These are phyloP conservation scores for Celoporthe dispersa DNA, from an alignment of 2,329 filamentous ascomycete species.

Conservation along the genomic window DNA sequence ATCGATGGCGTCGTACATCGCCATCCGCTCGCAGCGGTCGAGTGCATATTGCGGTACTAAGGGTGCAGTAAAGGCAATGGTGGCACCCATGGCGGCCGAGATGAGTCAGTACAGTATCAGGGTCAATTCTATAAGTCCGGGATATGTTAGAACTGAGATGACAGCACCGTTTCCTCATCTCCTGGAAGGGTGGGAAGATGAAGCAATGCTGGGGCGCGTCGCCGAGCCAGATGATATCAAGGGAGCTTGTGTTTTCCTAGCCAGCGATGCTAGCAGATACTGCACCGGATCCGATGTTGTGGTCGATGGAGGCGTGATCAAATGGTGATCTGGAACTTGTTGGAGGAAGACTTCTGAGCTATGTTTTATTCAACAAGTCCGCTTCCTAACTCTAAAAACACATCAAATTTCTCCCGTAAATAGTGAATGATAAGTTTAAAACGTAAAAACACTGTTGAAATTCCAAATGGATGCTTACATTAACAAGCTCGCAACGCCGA, in stretches of 20 bases:
- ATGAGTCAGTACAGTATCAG: conserved; percentile 44
- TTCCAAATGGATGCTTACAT: too few relatives aligned
- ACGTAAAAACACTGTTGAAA: too few relatives aligned
- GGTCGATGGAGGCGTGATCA: conserved; percentile 49
- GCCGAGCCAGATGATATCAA: conserved; percentile 55
- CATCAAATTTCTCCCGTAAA: too few relatives aligned
- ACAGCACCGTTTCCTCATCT: conserved; percentile 48
- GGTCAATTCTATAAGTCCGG: conserved; percentile 47
- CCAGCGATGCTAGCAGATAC: conserved; percentile 50
- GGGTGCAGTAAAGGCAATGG: conserved; percentile 52
- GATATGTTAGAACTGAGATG: conserved; percentile 44
- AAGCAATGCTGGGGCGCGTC: conserved; percentile 52
- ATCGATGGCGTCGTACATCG: conserved; percentile 57
- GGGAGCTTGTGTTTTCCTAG: conserved; percentile 52
- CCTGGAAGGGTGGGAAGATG: conserved; percentile 52
- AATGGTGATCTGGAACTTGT: conserved; percentile 44
- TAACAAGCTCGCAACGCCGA: too few relatives aligned
- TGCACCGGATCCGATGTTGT: conserved; percentile 50
- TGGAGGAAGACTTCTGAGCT: too few relatives aligned
- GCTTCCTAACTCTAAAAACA: too few relatives aligned
- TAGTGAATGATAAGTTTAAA: too few relatives aligned
- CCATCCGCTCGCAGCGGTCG: conserved; percentile 52
- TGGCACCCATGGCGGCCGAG: conserved; percentile 51
- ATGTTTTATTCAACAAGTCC: too few relatives aligned
- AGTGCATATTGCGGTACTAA: conserved; percentile 53